Conservation (phyloP, 345 rosid species). For the Aquilaria malaccensis region DNA sequence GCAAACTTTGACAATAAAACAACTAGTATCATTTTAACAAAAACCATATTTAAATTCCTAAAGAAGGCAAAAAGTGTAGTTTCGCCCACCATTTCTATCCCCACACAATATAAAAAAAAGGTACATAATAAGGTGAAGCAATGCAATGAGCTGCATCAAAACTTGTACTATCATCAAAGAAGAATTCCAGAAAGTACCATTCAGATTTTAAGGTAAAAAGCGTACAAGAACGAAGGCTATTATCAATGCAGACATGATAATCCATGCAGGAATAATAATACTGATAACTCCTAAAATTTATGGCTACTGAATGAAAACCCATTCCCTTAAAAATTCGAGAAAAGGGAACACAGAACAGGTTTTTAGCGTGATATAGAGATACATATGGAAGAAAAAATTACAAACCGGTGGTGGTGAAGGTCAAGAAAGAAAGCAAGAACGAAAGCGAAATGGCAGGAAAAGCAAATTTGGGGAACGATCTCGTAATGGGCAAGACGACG, state of each 20-base stretch:
- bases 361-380: constrained; percentile 2
- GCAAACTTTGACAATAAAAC: neutral
- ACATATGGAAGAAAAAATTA: neutral
- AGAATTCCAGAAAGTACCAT: neutral
- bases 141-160: neutral
- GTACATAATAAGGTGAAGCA: neutral
- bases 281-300: neutral
- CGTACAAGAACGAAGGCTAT: neutral
- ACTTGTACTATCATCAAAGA: neutral
- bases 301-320: neutral
- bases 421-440: constrained; percentile 30
- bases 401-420: constrained; percentile 52
- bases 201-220: neutral
- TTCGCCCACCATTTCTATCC: too few relatives aligned
- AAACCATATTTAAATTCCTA: too few relatives aligned
- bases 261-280: neutral
- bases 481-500: constrained; percentile 17
- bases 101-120: neutral
- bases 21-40: neutral
- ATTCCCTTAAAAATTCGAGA: constrained; percentile 3
- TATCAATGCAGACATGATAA: neutral
- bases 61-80: too few relatives aligned
- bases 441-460: constrained; percentile 22
- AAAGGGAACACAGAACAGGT: neutral
- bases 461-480: constrained; percentile 20